Evolutionary conservation across 192 early-diverging fungal species (phyloP), one percentile per base, ranked within the genome.

Genomic region (Lunasporangiospora selenospora): DNA sequence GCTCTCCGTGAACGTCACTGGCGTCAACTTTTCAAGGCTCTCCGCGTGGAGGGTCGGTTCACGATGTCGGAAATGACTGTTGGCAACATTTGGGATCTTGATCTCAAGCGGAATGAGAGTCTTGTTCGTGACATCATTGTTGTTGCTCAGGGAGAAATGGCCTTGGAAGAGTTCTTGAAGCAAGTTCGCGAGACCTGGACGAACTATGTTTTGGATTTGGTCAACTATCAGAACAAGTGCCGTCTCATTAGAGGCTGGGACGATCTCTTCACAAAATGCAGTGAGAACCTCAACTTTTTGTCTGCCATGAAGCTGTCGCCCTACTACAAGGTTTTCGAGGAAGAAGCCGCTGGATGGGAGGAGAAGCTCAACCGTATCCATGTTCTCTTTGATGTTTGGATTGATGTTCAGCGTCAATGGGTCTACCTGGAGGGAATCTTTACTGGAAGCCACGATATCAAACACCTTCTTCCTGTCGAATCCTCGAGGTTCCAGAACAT

Each of bases 371-470:
- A 95, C 75, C 89, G 95, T 27, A 86, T 99, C 34, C 95, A 98
- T 65, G 82, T 94, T 32, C 86, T 99, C 37, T 96, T 99, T 71
- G 97, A 99, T 82, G 92, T 98, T 6, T 99, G 98, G 98, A 96
- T 98, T 43, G 97, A 99, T 77, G 98, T 99, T 33, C 98, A 99
- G 81, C 89, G 98, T 37, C 98, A 99, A 73, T 99, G 97, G 96
- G 98, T 99, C 19, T 99, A 99, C 66, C 80, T 99, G 34, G 96
- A 99, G 70, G 98, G 97, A 34, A 98, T 99, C 49, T 99, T 99
- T 67, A 89, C 92, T 36, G 90, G 94, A 49, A 96, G 91, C 52
- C 93, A 90, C 6, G 97, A 99, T 59, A 99, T 99, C 81, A 98
- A 96, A 76, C 93, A 96, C 52, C 80, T 99, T 38, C 77, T 99